Evolutionary conservation across 2,329 filamentous ascomycete species (phyloP), one percentile per base, ranked within the genome.

Genomic region (Leptodontidium sp.): DNA sequence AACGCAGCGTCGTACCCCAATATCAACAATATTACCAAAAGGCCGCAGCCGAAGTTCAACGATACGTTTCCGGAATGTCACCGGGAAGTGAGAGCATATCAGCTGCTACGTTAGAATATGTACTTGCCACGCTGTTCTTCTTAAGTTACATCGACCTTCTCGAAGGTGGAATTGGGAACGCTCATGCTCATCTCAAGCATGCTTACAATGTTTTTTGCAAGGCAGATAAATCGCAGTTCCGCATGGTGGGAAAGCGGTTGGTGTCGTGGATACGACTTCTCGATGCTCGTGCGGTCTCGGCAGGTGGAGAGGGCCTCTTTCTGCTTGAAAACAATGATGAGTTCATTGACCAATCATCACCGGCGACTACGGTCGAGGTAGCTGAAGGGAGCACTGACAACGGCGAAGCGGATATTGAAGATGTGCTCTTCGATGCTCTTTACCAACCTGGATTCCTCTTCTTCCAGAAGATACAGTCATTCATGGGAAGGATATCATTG

Each of bases 401-500:
- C 14, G 17, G 43, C 43, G 71, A 72, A 53, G 61, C 68, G 2
- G 65, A 71, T 57, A 64, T 73, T 14, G 83, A 86, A 61, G 84
- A 87, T 50, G 82, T 85, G 1, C 77, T 88, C 0, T 87, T 87
- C 68, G 84, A 87, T 68, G 81, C 85, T 0, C 76, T 87, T 2
- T 87, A 86, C 70, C 83, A 86, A n/a, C 85, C 85, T 0, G 85
- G 85, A 0, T 82, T 87, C 24, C 78, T 85, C 2, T 88, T 88
- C 75, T 88, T 86, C 71, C 85, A 88, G 65, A 85, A 87, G 69
- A 84, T 87, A 0, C 86, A 86, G 73, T 85, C 83, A 43, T 87
- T 87, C 73, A 86, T 87, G 79, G 86, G 86, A 1, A 81, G 84
- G 5, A 87, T 88, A 59, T 85, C 85, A 7, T 82, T 84, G 66